A percentile compares a stretch with the other conserved stretches of the same genome.
Evolutionary conservation across 31 red algal species (phyloP).

Genomic region (Odonthalia washingtoniensis): DNA sequence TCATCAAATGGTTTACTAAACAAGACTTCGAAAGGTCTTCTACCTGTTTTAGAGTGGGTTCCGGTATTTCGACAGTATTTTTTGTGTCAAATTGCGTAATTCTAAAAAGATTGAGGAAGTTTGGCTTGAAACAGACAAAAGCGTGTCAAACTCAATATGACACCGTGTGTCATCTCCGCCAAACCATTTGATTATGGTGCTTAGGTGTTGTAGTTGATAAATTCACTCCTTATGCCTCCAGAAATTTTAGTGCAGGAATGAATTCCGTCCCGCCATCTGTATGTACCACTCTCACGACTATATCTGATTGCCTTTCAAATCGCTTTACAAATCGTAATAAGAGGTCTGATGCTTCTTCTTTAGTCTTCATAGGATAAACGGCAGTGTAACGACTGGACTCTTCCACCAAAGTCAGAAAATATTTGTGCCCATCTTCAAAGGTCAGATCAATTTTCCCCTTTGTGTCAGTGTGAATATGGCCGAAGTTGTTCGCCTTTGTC

Average conservation of each 20-base stretch:
- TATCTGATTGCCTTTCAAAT: constrained; percentile 27
- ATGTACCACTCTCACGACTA: neutral
- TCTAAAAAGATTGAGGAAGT: constrained; percentile 6
- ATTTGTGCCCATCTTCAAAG: neutral
- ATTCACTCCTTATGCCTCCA: neutral
- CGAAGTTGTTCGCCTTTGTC: constrained; percentile 11
- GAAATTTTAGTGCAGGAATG: neutral
- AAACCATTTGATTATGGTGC: constrained; percentile 43
- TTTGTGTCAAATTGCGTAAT: constrained; percentile 21
- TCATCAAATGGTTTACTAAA: too few relatives aligned
- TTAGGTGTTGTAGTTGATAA: neutral
- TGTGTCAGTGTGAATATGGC: constrained; percentile 6
- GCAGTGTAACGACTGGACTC: constrained; percentile 10
- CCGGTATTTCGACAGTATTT: too few relatives aligned
- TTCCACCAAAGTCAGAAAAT: constrained; percentile 21
- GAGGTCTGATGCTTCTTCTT: constrained; percentile 12
- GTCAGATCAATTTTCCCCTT: constrained; percentile 1
- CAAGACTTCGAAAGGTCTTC: too few relatives aligned
- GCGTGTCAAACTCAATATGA: constrained; percentile 1
- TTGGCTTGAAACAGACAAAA: constrained; percentile 5
- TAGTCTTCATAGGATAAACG: neutral
- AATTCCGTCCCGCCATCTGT: constrained; percentile 34
- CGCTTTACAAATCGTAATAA: neutral
- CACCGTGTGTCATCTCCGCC: constrained; percentile 14
- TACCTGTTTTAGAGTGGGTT: too few relatives aligned